Base-by-base conservation (phyloP, 495 filamentous ascomycete species). In the Cetradonia linearis region DNA sequence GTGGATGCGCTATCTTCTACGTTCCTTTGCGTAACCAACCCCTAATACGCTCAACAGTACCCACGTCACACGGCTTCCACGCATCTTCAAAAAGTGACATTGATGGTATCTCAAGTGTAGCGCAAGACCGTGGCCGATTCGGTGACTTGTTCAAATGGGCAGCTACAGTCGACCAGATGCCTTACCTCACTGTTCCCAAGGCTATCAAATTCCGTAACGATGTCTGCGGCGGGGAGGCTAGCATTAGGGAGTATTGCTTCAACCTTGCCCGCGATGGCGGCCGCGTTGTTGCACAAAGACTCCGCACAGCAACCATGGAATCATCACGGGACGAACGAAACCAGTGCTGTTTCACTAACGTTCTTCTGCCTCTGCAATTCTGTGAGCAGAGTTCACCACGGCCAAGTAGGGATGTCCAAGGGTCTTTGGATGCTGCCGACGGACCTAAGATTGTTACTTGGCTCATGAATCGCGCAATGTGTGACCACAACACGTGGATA, bases 1-100 rank as follows among this genome's bases (percentile, higher is more conserved):
- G 91, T 31, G 83, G 82, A 31, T 87, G 82, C 65, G 89, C 90
- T 2, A 76, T 90, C 2, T 79, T 96, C 56, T 88, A 95, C 69
- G 88, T 93, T 2, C 83, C 88, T 0, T 56, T 72, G 9, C 77
- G 82, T 11, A 86, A 94, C 67, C 91, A 95, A 66, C 72, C 71
- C 25, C 68, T 91, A 18, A 81, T 96, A 25, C 83, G 87, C 10
- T 82, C 83, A 10, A 86, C 86, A 0, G 63, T 95, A 36, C 89
- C 92, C 11, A 95, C 78, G 2, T 81, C 79, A 16, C 78, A 79
- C 69, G 79, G 78, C n/a, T 81, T 75, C 61, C 77, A 72, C 0
- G 70, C 77, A 2, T 40, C 48, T 5, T 20, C 72, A 18, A 53
- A 20, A 9, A 60, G 47, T 23, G 38, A 59, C n/a, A 67, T 69